Percentiles rank a stretch among this genome's conserved stretches.
These are phyloP conservation scores for Cruciata laevipes DNA, from an alignment of 257 asterid species.

Conservation along the genomic window DNA sequence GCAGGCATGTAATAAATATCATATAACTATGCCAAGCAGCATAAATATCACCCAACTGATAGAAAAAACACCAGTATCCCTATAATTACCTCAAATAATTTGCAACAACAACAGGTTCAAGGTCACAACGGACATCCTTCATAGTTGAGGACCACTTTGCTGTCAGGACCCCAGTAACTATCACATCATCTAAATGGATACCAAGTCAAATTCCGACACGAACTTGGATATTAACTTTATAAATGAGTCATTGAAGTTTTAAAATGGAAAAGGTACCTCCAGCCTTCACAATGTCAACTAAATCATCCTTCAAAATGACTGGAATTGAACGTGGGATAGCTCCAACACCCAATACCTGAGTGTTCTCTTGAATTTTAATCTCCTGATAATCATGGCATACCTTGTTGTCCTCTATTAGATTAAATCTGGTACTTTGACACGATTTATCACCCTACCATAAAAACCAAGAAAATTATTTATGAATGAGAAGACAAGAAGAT, in stretches of 20 bases:
- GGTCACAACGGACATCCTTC: constrained; percentile 94
- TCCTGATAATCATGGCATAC: constrained; percentile 95
- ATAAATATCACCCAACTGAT: constrained; percentile 3
- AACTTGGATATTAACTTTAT: not conserved
- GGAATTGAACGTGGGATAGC: constrained; percentile 96
- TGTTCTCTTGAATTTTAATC: constrained; percentile 91
- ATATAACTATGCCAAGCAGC: constrained; percentile 6
- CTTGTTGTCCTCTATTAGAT: constrained; percentile 66
- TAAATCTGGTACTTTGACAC: constrained; percentile 86
- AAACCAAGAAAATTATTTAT: not conserved
- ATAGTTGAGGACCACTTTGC: constrained; percentile 82
- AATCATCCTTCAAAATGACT: constrained; percentile 89
- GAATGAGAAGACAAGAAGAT: constrained; percentile 8
- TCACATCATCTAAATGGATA: constrained; percentile 62
- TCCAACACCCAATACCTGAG: constrained; percentile 95
- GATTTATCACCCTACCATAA: constrained; percentile 23
- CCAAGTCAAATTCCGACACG: not conserved
- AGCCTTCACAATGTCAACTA: constrained; percentile 93
- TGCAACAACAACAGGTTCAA: constrained; percentile 90
- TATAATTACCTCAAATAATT: constrained; percentile 63
- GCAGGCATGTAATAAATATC: not conserved
- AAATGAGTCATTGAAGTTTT: not conserved
- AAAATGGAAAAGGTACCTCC: constrained; percentile 54
- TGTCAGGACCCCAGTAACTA: constrained; percentile 86
- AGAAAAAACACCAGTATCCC: constrained; percentile 7